phyloP scores from a whole-genome alignment of 1,284 basidiomycete species.

The Neonothopanus nambi region DNA sequence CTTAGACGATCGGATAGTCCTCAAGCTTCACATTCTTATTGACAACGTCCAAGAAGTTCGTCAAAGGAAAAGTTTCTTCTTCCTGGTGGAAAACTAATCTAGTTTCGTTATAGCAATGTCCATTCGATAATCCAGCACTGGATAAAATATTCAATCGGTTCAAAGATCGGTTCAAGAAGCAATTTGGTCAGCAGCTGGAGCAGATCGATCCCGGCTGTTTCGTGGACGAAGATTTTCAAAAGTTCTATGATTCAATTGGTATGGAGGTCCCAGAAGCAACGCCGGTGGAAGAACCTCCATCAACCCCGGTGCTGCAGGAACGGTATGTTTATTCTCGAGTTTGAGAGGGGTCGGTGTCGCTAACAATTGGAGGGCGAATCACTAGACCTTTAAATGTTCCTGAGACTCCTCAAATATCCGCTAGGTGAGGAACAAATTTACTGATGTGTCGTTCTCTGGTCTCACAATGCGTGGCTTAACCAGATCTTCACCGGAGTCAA shows the following conservation, averaged over 20 bases:
- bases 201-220: slow-evolving; percentile 57
- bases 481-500: background rate
- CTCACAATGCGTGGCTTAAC: too few relatives aligned
- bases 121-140: slow-evolving; percentile 66
- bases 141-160: slow-evolving; percentile 75
- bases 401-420: background rate
- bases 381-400: background rate
- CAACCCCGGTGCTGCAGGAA: slow-evolving; percentile 3
- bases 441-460: background rate
- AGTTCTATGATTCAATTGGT: slow-evolving; percentile 61
- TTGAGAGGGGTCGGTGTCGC: background rate
- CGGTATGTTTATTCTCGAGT: background rate
- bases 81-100: too few relatives aligned
- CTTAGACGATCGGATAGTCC: slow-evolving; percentile 60
- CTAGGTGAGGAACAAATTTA: background rate
- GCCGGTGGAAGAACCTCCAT: slow-evolving; percentile 30
- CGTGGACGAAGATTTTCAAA: slow-evolving; percentile 54
- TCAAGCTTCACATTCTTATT: slow-evolving; percentile 63
- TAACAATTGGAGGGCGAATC: background rate
- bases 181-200: slow-evolving; percentile 58
- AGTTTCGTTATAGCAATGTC: slow-evolving; percentile 57
- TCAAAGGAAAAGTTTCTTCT: background rate
- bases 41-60: slow-evolving; percentile 59
- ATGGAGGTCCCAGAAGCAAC: slow-evolving; percentile 45
- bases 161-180: slow-evolving; percentile 56